Percentiles rank a stretch among this genome's conserved stretches.
phyloP scores from a whole-genome alignment of 1,139 yeast species.

The Lizanozyma gosingica region DNA sequence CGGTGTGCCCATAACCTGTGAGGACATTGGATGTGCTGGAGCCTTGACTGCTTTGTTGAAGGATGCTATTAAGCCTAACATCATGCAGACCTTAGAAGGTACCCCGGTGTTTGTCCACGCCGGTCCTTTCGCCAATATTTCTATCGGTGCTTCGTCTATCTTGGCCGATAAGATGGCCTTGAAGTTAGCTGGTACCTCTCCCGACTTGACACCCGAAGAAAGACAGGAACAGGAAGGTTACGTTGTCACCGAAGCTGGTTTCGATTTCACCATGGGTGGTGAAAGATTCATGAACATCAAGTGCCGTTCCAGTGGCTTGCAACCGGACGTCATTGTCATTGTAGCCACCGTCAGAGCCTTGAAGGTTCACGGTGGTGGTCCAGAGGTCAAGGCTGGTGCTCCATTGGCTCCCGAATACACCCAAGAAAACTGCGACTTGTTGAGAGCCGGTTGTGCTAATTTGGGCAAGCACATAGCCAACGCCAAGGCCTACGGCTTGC shows the following conservation, averaged over 20 bases:
- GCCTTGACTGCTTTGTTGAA: slow-evolving; percentile 92
- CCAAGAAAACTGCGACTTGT: slow-evolving; percentile 76
- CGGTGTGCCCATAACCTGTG: slow-evolving; percentile 91
- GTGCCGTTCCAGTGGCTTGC: slow-evolving; percentile 86
- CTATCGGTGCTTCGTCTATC: slow-evolving; percentile 93
- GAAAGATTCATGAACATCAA: slow-evolving; percentile 95
- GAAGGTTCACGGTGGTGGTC: slow-evolving; percentile 98
- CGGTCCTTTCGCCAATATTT: slow-evolving; percentile 97
- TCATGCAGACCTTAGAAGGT: slow-evolving; percentile 98
- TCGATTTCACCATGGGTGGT: slow-evolving; percentile 99
- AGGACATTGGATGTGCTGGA: slow-evolving; percentile 96
- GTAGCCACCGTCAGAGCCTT: slow-evolving; percentile 97
- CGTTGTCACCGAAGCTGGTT: slow-evolving; percentile 96
- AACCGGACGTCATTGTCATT: slow-evolving; percentile 87
- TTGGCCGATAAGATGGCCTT: slow-evolving; percentile 94
- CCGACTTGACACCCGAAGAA: slow-evolving; percentile 38
- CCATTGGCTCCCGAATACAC: slow-evolving; percentile 83
- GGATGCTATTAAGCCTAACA: slow-evolving; percentile 94
- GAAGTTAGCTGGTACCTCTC: slow-evolving; percentile 74
- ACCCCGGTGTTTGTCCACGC: slow-evolving; percentile 98
- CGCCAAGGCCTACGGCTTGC: slow-evolving; percentile 80
- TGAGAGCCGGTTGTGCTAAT: slow-evolving; percentile 80
- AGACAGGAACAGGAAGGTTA: slow-evolving; percentile 67
- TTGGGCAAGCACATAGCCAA: slow-evolving; percentile 86
- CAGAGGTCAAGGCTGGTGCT: slow-evolving; percentile 94